Evolutionary conservation across 2,329 filamentous ascomycete genomes (phyloP).

Genomic region (Aspergillus thermomutatus): DNA sequence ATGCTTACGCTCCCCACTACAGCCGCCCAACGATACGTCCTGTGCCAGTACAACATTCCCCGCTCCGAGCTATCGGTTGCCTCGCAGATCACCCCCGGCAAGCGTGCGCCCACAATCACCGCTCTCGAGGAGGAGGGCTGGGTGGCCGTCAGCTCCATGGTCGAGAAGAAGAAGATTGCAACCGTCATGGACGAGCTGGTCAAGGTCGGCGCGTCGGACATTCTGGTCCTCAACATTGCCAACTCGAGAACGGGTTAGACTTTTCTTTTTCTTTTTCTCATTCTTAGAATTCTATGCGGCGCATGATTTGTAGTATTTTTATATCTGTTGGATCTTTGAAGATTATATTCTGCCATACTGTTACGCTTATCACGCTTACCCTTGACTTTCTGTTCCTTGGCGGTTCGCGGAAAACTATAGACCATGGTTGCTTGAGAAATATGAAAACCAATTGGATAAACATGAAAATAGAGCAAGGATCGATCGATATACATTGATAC

Average conservation of each 20-base stretch:
- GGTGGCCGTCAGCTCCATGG: constrained; percentile 95
- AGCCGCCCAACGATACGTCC: constrained; percentile 85
- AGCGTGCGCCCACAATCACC: constrained; percentile 90
- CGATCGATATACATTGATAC: neutral
- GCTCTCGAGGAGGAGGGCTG: constrained; percentile 81
- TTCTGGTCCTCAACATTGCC: constrained; percentile 79
- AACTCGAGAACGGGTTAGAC: constrained; percentile 61
- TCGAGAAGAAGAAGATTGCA: constrained; percentile 81
- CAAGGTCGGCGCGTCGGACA: constrained; percentile 74
- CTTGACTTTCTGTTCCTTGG: constrained; percentile 5
- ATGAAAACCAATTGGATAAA: neutral
- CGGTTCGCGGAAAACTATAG: neutral
- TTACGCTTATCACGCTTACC: too few species aligned
- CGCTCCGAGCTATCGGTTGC: constrained; percentile 65
- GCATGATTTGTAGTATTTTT: constrained; percentile 4
- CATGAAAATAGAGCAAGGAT: neutral
- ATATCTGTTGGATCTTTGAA: constrained; percentile 4
- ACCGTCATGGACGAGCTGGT: constrained; percentile 81
- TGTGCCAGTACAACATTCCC: constrained; percentile 94
- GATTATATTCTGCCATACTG: neutral
- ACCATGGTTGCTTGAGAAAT: neutral
- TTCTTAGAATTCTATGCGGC: constrained; percentile 1
- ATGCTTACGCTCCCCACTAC: neutral
- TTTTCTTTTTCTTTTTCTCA: constrained; percentile 7
- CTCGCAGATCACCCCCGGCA: constrained; percentile 81